phyloP scores from a whole-genome alignment of 169 alveolate genomes.

The Plasmodium adleri region DNA sequence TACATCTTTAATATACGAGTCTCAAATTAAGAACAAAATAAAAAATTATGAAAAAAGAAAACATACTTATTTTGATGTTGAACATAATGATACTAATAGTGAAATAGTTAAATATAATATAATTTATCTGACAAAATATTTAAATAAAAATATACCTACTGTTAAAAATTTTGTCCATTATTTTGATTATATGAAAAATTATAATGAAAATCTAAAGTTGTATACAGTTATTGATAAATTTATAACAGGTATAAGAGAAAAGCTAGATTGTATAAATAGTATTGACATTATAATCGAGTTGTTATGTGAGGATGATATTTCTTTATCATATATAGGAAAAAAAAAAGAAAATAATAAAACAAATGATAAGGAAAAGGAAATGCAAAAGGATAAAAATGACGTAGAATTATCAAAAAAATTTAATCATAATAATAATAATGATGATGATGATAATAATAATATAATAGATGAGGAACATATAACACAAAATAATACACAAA shows the following conservation, averaged over 20 bases:
- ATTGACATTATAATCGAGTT: slow-evolving; percentile 51
- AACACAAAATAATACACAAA: not conserved
- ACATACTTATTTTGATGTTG: slow-evolving; percentile 60
- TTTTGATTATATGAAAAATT: slow-evolving; percentile 70
- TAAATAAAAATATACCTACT: slow-evolving; percentile 63
- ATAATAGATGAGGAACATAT: not conserved
- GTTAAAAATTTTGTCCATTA: slow-evolving; percentile 77
- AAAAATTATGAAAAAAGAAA: slow-evolving; percentile 27
- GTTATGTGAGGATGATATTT: slow-evolving; percentile 44
- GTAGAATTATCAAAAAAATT: no score
- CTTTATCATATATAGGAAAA: not conserved
- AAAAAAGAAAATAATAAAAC: not conserved
- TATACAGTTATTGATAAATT: slow-evolving; percentile 70
- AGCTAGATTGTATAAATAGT: slow-evolving; percentile 36
- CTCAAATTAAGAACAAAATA: slow-evolving; percentile 64
- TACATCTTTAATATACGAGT: slow-evolving; percentile 56
- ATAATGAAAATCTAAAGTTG: slow-evolving; percentile 68
- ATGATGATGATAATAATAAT: no score
- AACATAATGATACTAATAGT: slow-evolving; percentile 40
- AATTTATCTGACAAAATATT: slow-evolving; percentile 53
- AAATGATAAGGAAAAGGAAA: not conserved
- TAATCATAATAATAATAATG: not conserved
- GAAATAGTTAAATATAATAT: slow-evolving; percentile 68
- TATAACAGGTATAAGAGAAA: slow-evolving; percentile 56
- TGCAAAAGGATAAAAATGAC: not conserved